These are phyloP conservation scores for Epichloe coenophiala DNA, from an alignment of 2,329 filamentous ascomycete species.

Conservation along the genomic window DNA sequence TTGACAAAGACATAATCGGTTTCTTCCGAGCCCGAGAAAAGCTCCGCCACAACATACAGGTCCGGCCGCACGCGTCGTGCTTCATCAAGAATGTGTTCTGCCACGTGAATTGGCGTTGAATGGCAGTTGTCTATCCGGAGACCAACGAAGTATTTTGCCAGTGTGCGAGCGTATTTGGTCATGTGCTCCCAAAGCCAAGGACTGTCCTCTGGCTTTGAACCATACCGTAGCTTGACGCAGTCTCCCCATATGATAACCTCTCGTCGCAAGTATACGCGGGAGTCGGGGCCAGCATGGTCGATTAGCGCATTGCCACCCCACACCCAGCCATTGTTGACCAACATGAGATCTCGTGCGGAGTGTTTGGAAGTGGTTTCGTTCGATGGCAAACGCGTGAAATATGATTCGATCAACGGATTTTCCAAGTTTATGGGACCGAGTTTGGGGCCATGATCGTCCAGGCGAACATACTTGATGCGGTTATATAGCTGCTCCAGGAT, in stretches of 20 bases:
- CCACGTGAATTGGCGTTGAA: constrained; percentile 87
- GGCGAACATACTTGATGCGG: constrained; percentile 81
- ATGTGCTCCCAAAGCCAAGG: constrained; percentile 94
- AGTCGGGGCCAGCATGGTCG: constrained; percentile 83
- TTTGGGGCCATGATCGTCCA: constrained; percentile 87
- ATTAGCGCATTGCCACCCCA: constrained; percentile 93
- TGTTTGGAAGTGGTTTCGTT: constrained; percentile 70
- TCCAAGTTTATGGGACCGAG: constrained; percentile 62
- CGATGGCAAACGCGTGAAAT: constrained; percentile 78
- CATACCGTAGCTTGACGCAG: constrained; percentile 93
- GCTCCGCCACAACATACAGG: constrained; percentile 82
- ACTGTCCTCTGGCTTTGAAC: constrained; percentile 64
- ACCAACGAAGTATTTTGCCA: constrained; percentile 90
- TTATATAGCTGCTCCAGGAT: constrained; percentile 89
- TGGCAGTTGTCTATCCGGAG: constrained; percentile 98
- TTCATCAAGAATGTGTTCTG: constrained; percentile 87
- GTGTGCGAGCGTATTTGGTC: constrained; percentile 77
- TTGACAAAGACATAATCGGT: constrained; percentile 96
- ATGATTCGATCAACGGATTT: constrained; percentile 79
- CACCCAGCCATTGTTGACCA: constrained; percentile 97
- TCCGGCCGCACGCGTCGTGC: constrained; percentile 81
- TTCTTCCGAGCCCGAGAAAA: constrained; percentile 90
- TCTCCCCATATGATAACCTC: constrained; percentile 98
- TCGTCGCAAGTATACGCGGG: constrained; percentile 83
- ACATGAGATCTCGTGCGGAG: constrained; percentile 59